Percentiles rank a stretch among this genome's conserved stretches.
Conservation (phyloP, 345 rosid species). For the Nephelium lappaceum region DNA sequence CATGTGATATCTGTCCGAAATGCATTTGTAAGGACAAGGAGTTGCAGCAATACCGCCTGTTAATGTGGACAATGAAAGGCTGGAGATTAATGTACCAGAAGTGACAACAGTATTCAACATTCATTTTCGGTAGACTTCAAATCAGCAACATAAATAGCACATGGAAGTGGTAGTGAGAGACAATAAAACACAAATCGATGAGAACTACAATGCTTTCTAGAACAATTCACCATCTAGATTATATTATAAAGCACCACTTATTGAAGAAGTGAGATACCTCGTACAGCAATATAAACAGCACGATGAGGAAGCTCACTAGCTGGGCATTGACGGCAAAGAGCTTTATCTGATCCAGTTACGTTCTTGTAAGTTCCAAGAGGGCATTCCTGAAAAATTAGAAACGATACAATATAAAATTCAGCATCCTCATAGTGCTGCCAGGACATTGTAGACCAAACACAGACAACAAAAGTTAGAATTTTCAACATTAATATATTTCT, state of each 20-base stretch:
- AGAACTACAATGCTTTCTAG: background rate
- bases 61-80: constrained; percentile 14
- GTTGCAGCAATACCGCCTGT: constrained; percentile 90
- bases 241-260: background rate
- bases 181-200: background rate
- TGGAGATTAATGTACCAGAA: background rate
- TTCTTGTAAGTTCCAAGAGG: constrained; percentile 93
- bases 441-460: constrained; percentile 72
- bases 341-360: constrained; percentile 75
- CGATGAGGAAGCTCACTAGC: constrained; percentile 82
- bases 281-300: constrained; percentile 67
- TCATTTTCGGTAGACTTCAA: background rate
- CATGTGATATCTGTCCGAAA: constrained; percentile 95
- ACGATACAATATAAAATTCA: constrained; percentile 29
- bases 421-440: constrained; percentile 71
- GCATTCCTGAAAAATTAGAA: constrained; percentile 72
- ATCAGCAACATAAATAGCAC: constrained; percentile 3
- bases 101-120: background rate
- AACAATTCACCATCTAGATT: background rate
- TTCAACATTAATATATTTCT: background rate
- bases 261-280: constrained; percentile 56
- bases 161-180: background rate
- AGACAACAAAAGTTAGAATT: background rate
- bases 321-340: constrained; percentile 86
- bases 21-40: constrained; percentile 89